Percentiles rank a stretch among this genome's conserved stretches.
phyloP scores from a whole-genome alignment of 2,329 filamentous ascomycete species.

The Cladophialophora psammophila region DNA sequence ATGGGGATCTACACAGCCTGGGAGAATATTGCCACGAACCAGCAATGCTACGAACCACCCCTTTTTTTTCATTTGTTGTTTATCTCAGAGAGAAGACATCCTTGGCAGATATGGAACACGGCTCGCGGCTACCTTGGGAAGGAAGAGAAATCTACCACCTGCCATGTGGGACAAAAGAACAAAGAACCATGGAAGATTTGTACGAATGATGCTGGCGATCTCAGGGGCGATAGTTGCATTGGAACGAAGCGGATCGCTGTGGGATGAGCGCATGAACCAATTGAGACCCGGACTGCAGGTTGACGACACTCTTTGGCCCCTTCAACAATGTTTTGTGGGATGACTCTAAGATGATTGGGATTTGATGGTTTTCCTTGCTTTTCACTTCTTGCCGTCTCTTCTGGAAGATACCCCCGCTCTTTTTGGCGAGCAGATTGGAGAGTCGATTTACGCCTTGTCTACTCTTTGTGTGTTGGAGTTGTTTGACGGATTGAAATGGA shows the following conservation, averaged over 20 bases:
- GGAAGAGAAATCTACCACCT: background rate
- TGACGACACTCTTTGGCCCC: background rate
- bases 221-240: background rate
- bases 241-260: background rate
- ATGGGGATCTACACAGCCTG: background rate
- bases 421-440: background rate
- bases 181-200: background rate
- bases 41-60: background rate
- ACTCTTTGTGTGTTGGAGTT: background rate
- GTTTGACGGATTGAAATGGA: background rate
- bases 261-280: background rate
- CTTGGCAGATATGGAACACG: background rate
- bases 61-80: background rate
- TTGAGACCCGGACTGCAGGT: background rate
- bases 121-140: background rate
- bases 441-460: background rate
- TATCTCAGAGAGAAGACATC: background rate
- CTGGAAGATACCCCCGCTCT: slow-evolving; percentile 1
- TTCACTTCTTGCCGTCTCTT: background rate
- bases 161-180: background rate
- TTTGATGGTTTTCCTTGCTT: background rate
- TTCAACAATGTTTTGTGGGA: background rate
- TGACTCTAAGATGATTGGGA: background rate
- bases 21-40: background rate
- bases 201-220: background rate